Base-by-base conservation (phyloP, 306 rosid genomes). In the Dryas alaskensis region DNA sequence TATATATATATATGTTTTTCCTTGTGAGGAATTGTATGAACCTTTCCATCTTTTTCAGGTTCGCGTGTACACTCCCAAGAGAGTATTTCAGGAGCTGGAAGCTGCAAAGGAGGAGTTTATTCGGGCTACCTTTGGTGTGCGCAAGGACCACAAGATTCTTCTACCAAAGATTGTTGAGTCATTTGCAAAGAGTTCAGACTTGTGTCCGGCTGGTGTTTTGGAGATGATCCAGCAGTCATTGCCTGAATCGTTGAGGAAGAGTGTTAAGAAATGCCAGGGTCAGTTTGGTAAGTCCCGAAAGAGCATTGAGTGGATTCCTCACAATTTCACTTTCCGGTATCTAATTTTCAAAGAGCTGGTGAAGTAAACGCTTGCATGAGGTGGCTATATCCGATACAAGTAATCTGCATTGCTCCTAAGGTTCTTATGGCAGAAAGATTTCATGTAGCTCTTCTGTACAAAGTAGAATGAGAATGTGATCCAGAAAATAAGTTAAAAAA, bases 81-180 rank as follows among this genome's bases (percentile, higher is more conserved):
- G 92, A 45, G 85, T 89, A 72, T 62, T 75, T 71, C 85, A 86
- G 73, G 97, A 92, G 72, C 87, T 92, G 42, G 96, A 89, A 80
- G 76, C 72, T 65, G 91, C 97, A 19, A 92, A 87, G 67, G 91
- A 86, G 55, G 97, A 92, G 82, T 92, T 89, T 75, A 69, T 87
- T 40, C 81, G 89, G 62, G 97, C 93, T 70, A 86, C 90, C 19
- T 88, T 92, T n/a, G 99, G 99, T 7, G 89, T 90, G 37, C 85
- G 96, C 63, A 92, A 95, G 84, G 96, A 87, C 83, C 79, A 72
- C 39, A 92, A 86, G 76, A 74, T 95, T 67, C 80, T 95, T 17
- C 52, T 95, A 14, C 99, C 99, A 11, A 95, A 88, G 87, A 88
- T 90, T 19, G 79, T 95, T 0, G 97, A 95, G 65, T 80, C 97